Evolutionary conservation across 2,329 filamentous ascomycete genomes (phyloP).

Genomic region (Phialophora macrospora): DNA sequence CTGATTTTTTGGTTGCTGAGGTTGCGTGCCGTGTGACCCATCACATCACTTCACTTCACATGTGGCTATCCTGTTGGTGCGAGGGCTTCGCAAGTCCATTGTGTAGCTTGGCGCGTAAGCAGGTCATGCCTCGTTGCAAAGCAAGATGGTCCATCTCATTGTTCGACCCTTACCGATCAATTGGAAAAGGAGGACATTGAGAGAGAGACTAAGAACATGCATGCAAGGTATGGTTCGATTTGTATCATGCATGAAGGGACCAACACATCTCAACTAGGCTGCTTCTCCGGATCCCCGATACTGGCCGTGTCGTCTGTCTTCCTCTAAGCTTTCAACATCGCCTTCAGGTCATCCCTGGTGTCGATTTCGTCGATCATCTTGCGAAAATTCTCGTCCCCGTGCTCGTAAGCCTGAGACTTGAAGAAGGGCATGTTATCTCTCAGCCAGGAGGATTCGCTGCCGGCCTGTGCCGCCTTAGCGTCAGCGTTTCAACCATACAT

Average conservation of each 20-base stretch:
- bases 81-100: no score
- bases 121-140: no score
- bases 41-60: no score
- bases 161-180: no score
- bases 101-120: no score
- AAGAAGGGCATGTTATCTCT: constrained; percentile 36
- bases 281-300: not conserved
- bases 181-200: no score
- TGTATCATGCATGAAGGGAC: not conserved
- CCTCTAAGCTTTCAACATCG: not conserved
- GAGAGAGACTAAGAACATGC: no score
- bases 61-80: no score
- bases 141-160: no score
- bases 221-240: no score
- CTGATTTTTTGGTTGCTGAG: no score
- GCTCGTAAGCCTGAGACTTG: constrained; percentile 28
- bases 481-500: not conserved
- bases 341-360: constrained; percentile 28
- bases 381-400: constrained; percentile 29
- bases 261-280: not conserved
- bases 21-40: no score
- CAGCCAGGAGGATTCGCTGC: constrained; percentile 34
- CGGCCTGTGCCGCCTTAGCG: constrained; percentile 22
- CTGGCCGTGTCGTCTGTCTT: not conserved
- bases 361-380: constrained; percentile 32